Base-by-base conservation (phyloP, 1,284 basidiomycete genomes). In the Ceratobasidium theobromae region DNA sequence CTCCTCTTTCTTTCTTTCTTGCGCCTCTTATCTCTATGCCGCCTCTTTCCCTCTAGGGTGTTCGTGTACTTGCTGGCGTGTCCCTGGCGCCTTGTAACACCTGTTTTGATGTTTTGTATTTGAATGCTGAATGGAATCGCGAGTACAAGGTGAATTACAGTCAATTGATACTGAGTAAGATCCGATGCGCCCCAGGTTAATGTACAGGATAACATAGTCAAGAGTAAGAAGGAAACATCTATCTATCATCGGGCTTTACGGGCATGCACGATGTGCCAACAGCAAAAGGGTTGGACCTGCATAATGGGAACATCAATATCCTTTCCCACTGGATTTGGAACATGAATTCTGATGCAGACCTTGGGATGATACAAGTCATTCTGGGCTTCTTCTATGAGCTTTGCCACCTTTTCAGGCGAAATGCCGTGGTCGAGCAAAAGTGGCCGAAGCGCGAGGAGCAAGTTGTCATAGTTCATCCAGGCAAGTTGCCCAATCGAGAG, bases 391-490 rank as follows among this genome's bases (percentile, higher is more conserved):
- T 79, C 78, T 66, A 87, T 81, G 58, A 87, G 77, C 40, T 77
- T 78, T 71, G 80, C 80, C 3, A 82, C 84, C 57, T 79, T 78
- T 66, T 79, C 78, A 53, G 83, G 81, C 28, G 81, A 76, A 57
- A 86, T 74, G 2, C 81, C 83, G 54, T 79, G 75, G 45, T 78
- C 78, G 55, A 85, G 74, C 72, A 87, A 81, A 49, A 86, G 77
- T 2, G 85, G 84, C 66, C 80, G 81, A 68, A 87, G 74, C 3
- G 84, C 83, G 43, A 84, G 83, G 43, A 87, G 76, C 67, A 87
- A 77, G n/a, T 81, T 77, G 70, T 87, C 86, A 70, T 83, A 84
- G 67, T 84, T 81, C 84, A 86, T 83, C 86, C 86, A 87, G 43
- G 85, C 84, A 23, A 87, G 74, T 70, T 87, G 84, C 5, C 85